Evolutionary conservation across 2,329 filamentous ascomycete genomes (phyloP), one percentile per base, ranked within the genome.

Genomic region (Talaromyces marneffei): DNA sequence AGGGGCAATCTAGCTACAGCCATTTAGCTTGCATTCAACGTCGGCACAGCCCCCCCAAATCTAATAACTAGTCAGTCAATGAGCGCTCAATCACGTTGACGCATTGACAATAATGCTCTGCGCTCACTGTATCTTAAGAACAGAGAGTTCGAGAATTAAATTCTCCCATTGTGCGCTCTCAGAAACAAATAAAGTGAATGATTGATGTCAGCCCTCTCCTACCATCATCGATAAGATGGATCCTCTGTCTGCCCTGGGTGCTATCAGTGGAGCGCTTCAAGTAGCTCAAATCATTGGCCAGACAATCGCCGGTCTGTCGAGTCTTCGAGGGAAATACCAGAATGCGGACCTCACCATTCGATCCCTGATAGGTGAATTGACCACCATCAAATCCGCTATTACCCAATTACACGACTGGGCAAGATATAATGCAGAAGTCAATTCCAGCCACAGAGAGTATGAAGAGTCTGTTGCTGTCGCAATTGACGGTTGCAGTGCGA

Each of bases 261-360:
- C 72, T 39, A 63, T 74, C 44, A 70, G 68, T 9, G 72, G 72
- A 25, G 72, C 69, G 2, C 62, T 75, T 35, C 73, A 73, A 58
- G 71, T 77, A 18, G 65, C 70, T 23, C 69, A 70, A 60, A 66
- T 71, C 31, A 74, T 76, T 50, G 67, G 67, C 4, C 70, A 71
- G 35, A 75, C 72, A 0, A 66, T 73, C 3, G 64, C 68, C 35
- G 70, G 70, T 16, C 66, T 77, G n/a, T 67, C 66, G 7, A 65
- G 70, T 33, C 66, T 77, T 7, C 66, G 66, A 31, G 71, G 70
- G 18, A 75, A 71, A 69, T 76, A 71, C 60, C 63, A 65, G 23
- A 70, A 74, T 62, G 73, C 75, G 40, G 74, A 77, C 60, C 64
- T 74, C 55, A 76, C 73, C 16, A 75, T 77, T 44, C 67, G 67